These are phyloP conservation scores for Epichloe typhina DNA, from an alignment of 2,329 filamentous ascomycete genomes.

Conservation along the genomic window DNA sequence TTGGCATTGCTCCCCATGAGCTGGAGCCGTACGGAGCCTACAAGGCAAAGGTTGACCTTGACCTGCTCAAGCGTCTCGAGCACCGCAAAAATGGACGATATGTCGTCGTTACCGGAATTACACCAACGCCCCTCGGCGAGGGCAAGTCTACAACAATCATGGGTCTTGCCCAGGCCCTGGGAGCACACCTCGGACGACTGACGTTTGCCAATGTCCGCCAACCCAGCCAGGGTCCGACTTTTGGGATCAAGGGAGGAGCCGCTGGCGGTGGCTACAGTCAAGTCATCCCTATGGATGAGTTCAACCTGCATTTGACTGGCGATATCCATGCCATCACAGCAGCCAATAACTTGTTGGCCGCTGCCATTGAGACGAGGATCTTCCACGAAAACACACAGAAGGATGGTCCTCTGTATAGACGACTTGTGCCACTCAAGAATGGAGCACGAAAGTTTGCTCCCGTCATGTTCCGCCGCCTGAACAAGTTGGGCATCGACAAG, in stretches of 20 bases:
- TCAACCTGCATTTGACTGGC: slow-evolving; percentile 93
- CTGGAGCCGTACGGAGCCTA: slow-evolving; percentile 88
- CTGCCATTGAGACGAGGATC: slow-evolving; percentile 93
- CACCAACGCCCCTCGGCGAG: slow-evolving; percentile 89
- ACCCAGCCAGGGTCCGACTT: slow-evolving; percentile 92
- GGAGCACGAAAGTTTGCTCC: slow-evolving; percentile 77
- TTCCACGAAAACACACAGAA: slow-evolving; percentile 97
- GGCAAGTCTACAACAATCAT: slow-evolving; percentile 98
- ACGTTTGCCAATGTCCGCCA: slow-evolving; percentile 95
- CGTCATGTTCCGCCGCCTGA: slow-evolving; percentile 82
- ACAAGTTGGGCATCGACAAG: slow-evolving; percentile 94
- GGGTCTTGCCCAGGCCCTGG: slow-evolving; percentile 84
- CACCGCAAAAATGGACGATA: slow-evolving; percentile 86
- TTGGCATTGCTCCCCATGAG: slow-evolving; percentile 80
- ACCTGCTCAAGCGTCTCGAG: slow-evolving; percentile 66
- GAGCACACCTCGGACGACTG: slow-evolving; percentile 74
- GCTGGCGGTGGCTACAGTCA: slow-evolving; percentile 97
- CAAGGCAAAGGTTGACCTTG: slow-evolving; percentile 89
- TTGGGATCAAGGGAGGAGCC: slow-evolving; percentile 96
- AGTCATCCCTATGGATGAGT: slow-evolving; percentile 99
- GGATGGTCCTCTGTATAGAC: slow-evolving; percentile 73
- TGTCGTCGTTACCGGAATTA: slow-evolving; percentile 88
- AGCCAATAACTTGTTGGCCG: slow-evolving; percentile 91
- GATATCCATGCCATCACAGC: slow-evolving; percentile 97
- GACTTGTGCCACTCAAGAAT: slow-evolving; percentile 80